A percentile compares a stretch with the other conserved stretches of the same genome.
Conservation (phyloP, 2,329 filamentous ascomycete genomes). For the Diaporthe eres region DNA sequence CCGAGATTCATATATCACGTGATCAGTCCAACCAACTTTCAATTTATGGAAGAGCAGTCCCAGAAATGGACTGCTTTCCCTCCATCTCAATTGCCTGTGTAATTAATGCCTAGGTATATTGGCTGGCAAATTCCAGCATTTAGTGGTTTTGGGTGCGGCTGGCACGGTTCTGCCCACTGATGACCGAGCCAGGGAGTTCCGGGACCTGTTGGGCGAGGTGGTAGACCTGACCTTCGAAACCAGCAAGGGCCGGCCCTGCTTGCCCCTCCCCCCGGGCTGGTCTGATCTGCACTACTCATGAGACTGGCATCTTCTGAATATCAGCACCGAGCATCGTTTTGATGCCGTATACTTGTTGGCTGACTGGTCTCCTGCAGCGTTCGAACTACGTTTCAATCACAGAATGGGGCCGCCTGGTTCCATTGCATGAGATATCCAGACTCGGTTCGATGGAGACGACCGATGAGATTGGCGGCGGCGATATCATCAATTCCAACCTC, state of each 20-base stretch:
- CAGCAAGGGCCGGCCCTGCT: constrained; percentile 39
- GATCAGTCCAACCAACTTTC: not conserved
- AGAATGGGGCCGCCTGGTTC: constrained; percentile 38
- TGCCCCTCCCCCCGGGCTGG: constrained; percentile 33
- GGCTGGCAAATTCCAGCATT: constrained; percentile 13
- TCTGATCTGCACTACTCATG: constrained; percentile 35
- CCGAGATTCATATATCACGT: constrained; percentile 14
- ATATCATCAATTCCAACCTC: constrained; percentile 33
- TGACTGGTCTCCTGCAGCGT: constrained; percentile 21
- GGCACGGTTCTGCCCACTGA: constrained; percentile 4
- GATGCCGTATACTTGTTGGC: constrained; percentile 21
- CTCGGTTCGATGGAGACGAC: constrained; percentile 35
- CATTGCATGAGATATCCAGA: constrained; percentile 36
- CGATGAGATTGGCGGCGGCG: constrained; percentile 34
- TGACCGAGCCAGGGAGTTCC: constrained; percentile 16
- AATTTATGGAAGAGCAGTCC: not conserved
- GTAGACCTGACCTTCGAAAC: constrained; percentile 27
- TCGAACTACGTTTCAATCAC: constrained; percentile 26
- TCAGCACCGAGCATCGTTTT: constrained; percentile 31
- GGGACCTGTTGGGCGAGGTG: constrained; percentile 13
- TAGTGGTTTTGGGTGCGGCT: not conserved
- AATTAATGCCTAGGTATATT: not conserved
- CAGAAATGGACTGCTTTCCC: not conserved
- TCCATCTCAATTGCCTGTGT: not conserved
- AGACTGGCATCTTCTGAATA: constrained; percentile 30